Percentiles rank a stretch among this genome's conserved stretches.
Evolutionary conservation across 1,284 basidiomycete species (phyloP).

Genomic region (Paramarasmius palmivorus): DNA sequence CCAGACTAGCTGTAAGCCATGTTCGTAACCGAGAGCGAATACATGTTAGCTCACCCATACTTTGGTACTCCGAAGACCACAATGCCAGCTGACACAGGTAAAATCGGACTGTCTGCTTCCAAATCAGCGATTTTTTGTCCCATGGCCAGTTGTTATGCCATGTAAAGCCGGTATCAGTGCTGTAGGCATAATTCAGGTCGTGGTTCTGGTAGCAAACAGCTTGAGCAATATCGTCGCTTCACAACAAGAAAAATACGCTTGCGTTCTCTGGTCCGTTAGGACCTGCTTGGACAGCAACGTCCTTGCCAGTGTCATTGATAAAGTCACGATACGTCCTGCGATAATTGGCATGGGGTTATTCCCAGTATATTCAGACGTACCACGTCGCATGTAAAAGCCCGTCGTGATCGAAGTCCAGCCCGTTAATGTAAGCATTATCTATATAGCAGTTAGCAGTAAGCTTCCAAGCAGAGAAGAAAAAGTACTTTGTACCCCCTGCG

Average conservation of each 20-base stretch:
- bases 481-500: constrained; percentile 18
- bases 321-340: constrained; percentile 45
- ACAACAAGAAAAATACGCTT: constrained; percentile 9
- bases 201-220: constrained; percentile 33
- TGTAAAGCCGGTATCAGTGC: constrained; percentile 32
- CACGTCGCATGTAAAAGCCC: constrained; percentile 38
- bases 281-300: constrained; percentile 43
- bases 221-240: background rate
- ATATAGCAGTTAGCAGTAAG: background rate
- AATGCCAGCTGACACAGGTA: constrained; percentile 40
- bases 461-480: background rate
- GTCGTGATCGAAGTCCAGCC: constrained; percentile 37
- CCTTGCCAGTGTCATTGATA: constrained; percentile 39
- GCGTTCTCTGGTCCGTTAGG: constrained; percentile 49
- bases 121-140: constrained; percentile 32
- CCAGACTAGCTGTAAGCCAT: too few species aligned
- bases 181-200: constrained; percentile 40
- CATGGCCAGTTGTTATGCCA: constrained; percentile 42
- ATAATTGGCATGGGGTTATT: background rate
- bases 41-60: too few species aligned
- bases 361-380: constrained; percentile 19
- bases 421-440: constrained; percentile 49
- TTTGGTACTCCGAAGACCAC: constrained; percentile 42
- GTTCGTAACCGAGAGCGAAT: too few species aligned
- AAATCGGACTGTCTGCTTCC: constrained; percentile 22